phyloP scores from a whole-genome alignment of 495 filamentous ascomycete genomes.

The Diplogelasinospora grovesii region DNA sequence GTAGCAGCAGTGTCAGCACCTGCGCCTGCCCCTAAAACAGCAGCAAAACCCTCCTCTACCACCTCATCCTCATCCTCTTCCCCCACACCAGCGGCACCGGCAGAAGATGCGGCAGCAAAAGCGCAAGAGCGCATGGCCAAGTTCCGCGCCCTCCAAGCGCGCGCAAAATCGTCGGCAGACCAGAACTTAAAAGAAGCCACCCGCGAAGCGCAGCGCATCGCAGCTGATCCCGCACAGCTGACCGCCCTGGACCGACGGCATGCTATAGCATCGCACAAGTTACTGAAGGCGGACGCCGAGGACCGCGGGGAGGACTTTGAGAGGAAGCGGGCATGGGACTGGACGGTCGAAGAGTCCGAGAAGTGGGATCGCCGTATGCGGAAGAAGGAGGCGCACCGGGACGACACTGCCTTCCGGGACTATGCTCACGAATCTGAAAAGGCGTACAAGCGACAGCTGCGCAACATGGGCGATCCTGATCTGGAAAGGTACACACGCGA shows the following conservation, averaged over 20 bases:
- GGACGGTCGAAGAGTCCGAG: slow-evolving; percentile 90
- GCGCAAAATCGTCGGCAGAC: slow-evolving; percentile 71
- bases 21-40: neutral
- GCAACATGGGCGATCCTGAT: slow-evolving; percentile 58
- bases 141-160: slow-evolving; percentile 81
- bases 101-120: slow-evolving; percentile 37
- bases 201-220: slow-evolving; percentile 71
- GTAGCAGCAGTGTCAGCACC: slow-evolving; percentile 5
- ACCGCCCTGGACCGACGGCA: slow-evolving; percentile 69
- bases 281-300: slow-evolving; percentile 84
- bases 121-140: slow-evolving; percentile 54
- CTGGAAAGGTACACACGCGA: slow-evolving; percentile 76
- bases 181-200: slow-evolving; percentile 79
- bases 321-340: slow-evolving; percentile 96
- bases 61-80: slow-evolving; percentile 4
- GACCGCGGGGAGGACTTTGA: slow-evolving; percentile 88
- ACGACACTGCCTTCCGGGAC: slow-evolving; percentile 85
- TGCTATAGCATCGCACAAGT: slow-evolving; percentile 83
- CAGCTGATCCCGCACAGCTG: slow-evolving; percentile 66
- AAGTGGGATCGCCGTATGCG: slow-evolving; percentile 84
- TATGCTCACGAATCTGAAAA: slow-evolving; percentile 82
- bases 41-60: neutral
- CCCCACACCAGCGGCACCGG: slow-evolving; percentile 6
- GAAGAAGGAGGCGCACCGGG: slow-evolving; percentile 76
- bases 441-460: slow-evolving; percentile 86